These are phyloP conservation scores for Acanthamoeba culbertsoni DNA, from an alignment of 208 protist genomes.

Conservation along the genomic window DNA sequence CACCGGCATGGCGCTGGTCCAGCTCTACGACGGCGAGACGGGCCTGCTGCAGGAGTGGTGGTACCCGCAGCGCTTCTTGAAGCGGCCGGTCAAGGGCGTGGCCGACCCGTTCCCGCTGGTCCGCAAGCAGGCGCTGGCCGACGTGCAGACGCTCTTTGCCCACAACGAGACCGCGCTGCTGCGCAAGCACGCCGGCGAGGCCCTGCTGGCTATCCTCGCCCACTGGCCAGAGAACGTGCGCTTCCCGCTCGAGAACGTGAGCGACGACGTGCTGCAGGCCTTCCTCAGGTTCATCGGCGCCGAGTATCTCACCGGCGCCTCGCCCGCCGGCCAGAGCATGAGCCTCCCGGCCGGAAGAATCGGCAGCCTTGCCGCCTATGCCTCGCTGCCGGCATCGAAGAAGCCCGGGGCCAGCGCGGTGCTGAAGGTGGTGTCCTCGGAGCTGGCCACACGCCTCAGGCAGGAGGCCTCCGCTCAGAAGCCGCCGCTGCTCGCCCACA, in stretches of 20 bases:
- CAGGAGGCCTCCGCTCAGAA: not conserved
- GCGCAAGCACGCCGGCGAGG: not conserved
- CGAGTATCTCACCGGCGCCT: conserved; percentile 29
- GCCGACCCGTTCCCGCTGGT: not conserved
- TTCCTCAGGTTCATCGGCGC: conserved; percentile 38
- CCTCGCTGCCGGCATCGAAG: not conserved
- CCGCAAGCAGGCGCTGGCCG: not conserved
- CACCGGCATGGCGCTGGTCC: not conserved
- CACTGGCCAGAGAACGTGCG: conserved; percentile 28
- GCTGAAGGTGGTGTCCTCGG: not conserved
- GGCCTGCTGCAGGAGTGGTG: conserved; percentile 44
- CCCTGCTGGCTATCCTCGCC: not conserved
- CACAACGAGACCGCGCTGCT: not conserved
- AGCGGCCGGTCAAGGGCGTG: not conserved
- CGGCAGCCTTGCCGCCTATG: not conserved
- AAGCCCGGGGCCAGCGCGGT: not conserved
- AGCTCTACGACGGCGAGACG: conserved; percentile 30
- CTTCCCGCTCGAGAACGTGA: conserved; percentile 2
- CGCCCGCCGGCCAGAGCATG: not conserved
- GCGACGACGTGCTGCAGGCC: not conserved
- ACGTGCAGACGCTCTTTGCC: not conserved
- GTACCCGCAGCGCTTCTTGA: conserved; percentile 21
- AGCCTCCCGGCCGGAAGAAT: not conserved
- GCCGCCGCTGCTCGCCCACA: not conserved
- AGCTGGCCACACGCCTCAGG: not conserved